Conservation (phyloP, 345 rosid species). For the Eutrema heterophyllum region DNA sequence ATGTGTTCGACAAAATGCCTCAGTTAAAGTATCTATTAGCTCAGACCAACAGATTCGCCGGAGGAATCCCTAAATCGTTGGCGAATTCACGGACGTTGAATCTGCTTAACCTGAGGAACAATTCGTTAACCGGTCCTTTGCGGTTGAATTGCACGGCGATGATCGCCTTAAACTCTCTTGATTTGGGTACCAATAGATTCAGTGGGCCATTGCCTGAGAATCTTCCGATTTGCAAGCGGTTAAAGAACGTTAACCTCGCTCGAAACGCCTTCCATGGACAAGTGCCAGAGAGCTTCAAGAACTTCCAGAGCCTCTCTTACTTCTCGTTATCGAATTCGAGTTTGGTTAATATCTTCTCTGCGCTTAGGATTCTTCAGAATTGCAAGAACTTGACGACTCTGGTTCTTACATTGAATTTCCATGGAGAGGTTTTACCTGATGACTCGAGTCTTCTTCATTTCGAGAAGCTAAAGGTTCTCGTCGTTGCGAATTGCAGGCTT, state of each 20-base stretch:
- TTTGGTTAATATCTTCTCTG: slow-evolving; percentile 46
- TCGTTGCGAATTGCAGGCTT: slow-evolving; percentile 58
- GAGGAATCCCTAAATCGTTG: slow-evolving; percentile 56
- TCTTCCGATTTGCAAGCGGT: slow-evolving; percentile 49
- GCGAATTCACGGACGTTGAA: slow-evolving; percentile 46
- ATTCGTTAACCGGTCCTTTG: slow-evolving; percentile 52
- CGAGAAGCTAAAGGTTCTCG: slow-evolving; percentile 56
- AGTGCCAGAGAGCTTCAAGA: slow-evolving; percentile 57
- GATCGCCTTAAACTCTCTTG: slow-evolving; percentile 53
- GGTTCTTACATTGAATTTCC: slow-evolving; percentile 65
- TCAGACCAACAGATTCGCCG: slow-evolving; percentile 47
- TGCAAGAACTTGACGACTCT: slow-evolving; percentile 61
- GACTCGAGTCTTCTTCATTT: slow-evolving; percentile 39
- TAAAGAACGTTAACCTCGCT: slow-evolving; percentile 59
- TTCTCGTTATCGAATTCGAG: slow-evolving; percentile 67
- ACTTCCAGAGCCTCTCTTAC: slow-evolving; percentile 52
- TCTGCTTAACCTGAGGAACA: slow-evolving; percentile 66
- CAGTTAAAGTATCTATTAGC: slow-evolving; percentile 40
- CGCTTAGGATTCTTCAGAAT: slow-evolving; percentile 51
- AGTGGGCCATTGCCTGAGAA: slow-evolving; percentile 45
- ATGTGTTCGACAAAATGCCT: slow-evolving; percentile 40
- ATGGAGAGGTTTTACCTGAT: slow-evolving; percentile 50
- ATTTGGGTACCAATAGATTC: slow-evolving; percentile 58
- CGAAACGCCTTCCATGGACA: slow-evolving; percentile 52
- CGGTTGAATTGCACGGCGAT: slow-evolving; percentile 55